Evolutionary conservation across 345 rosid genomes (phyloP).

Genomic region (Cardiospermum halicacabum): DNA sequence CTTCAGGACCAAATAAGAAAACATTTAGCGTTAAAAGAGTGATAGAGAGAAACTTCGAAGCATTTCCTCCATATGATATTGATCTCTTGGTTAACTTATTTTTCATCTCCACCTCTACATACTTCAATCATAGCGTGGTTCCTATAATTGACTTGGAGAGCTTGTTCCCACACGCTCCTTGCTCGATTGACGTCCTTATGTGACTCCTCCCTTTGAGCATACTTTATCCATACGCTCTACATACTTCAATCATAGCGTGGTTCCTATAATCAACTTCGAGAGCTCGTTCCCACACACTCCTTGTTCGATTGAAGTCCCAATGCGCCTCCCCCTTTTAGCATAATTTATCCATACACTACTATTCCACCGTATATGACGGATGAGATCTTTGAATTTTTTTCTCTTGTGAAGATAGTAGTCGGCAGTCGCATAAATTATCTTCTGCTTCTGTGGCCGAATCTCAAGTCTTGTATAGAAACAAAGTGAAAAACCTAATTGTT

Average conservation of each 20-base stretch:
- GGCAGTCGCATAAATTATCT: constrained; percentile 54
- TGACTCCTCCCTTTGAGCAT: constrained; percentile 91
- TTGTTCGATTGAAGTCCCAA: constrained; percentile 75
- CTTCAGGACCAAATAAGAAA: not conserved
- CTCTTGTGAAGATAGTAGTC: constrained; percentile 70
- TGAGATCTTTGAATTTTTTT: constrained; percentile 72
- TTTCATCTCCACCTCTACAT: constrained; percentile 88
- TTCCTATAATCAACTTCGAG: constrained; percentile 67
- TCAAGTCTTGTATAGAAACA: no score
- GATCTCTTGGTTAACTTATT: constrained; percentile 78
- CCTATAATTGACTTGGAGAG: constrained; percentile 63
- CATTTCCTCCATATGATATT: constrained; percentile 91
- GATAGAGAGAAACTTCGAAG: constrained; percentile 32
- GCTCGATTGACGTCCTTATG: constrained; percentile 86
- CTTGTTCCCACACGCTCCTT: constrained; percentile 89
- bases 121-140: constrained; percentile 88
- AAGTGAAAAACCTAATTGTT: no score
- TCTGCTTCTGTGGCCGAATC: constrained; percentile 79
- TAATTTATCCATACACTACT: constrained; percentile 70
- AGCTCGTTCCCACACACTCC: constrained; percentile 90
- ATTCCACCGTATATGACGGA: constrained; percentile 71
- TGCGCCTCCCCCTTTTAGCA: constrained; percentile 91
- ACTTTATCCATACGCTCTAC: constrained; percentile 87
- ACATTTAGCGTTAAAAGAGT: not conserved
- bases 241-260: constrained; percentile 85